Evolutionary conservation across 306 rosid species (phyloP), one percentile per base, ranked within the genome.

Genomic region (Quercus aquifolioides): DNA sequence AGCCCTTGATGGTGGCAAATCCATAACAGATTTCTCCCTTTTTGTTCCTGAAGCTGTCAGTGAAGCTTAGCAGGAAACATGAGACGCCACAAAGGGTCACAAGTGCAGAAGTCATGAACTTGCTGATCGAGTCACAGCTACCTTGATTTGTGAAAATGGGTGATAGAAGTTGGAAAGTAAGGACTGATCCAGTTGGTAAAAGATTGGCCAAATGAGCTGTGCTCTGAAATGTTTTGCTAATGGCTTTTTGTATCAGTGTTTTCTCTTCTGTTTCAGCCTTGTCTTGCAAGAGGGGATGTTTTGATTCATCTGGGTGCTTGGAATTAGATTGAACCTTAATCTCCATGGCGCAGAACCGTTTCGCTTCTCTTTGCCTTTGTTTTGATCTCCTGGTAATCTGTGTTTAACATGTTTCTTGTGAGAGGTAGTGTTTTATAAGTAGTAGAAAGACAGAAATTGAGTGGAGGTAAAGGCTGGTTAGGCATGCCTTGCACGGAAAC

Each of bases 131-230:
- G 78, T 91, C 99, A 75, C 99, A 95, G 67, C 58, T 73, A 7
- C 99, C 99, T 13, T 84, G 70, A 49, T 91, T 84, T 55, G 97
- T 55, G 85, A 95, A 90, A 74, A 95, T 84, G 35, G 98, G 99
- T 1, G 95, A 89, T 14, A 95, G 84, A 68, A 95, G 91, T 73
- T 92, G 99, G 84, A 92, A 95, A 10, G 92, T 91, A 63, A 95
- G 97, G 5, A 95, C 97, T 1, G 97, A 82, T 58, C 97, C 97
- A 0, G 98, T 95, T 2, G 97, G 99, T 65, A 92, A 73, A 59
- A 91, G 99, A 79, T 89, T 41, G 46, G 46, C 46, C 46, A 41
- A 41, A 41, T 41, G 46, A 41, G 46, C 46, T 41, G 46, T 8
- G 46, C 46, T 41, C 46, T 41, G 46, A 41, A 41, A 41, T 41